Base-by-base conservation (phyloP, 179 eudicot species). In the Silene coronaria region DNA sequence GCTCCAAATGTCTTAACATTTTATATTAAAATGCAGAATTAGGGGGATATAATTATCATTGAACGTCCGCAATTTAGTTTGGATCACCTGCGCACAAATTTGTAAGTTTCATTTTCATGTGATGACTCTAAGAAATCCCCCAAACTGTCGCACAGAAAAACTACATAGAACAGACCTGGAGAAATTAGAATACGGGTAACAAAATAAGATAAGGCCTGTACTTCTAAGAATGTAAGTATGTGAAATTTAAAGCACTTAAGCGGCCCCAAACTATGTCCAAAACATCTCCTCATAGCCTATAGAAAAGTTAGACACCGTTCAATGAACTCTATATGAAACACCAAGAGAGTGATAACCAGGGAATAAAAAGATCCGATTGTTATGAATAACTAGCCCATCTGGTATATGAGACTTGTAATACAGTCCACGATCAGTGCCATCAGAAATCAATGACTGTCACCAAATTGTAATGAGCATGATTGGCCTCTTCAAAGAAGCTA, bases 401-500 rank as follows among this genome's bases (percentile, higher is more conserved):
- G 96, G 99, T 76, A 95, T n/a, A n/a, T n/a, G n/a, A n/a, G n/a
- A n/a, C n/a, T n/a, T n/a, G n/a, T n/a, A n/a, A n/a, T n/a, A n/a
- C n/a, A n/a, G n/a, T 95, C 99, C 99, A 78, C 89, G 91, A 84
- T 89, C 97, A 73, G 88, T 82, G 6, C 97, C 99, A 79, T 95
- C 97, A 80, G 97, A 38, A 95, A 84, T 95, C 99, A 81, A 95
- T 84, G 75, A 95, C 83, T 27, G 89, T 97, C 65, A 91, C 78
- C 6, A 97, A 92, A 80, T 92, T 95, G 83, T 89, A 95, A 83
- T 88, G 97, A 68, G 97, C 97, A 82, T 92, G 91, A 80, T 92
- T 95, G 80, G 97, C 99, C 83, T 89, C 93, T 85, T 92, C 99
- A 81, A 95, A 92, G 80, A 95, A 95, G 79, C 99, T 95, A 63